These are phyloP conservation scores for Cladorrhinum samala DNA, from an alignment of 495 filamentous ascomycete genomes.

Conservation along the genomic window DNA sequence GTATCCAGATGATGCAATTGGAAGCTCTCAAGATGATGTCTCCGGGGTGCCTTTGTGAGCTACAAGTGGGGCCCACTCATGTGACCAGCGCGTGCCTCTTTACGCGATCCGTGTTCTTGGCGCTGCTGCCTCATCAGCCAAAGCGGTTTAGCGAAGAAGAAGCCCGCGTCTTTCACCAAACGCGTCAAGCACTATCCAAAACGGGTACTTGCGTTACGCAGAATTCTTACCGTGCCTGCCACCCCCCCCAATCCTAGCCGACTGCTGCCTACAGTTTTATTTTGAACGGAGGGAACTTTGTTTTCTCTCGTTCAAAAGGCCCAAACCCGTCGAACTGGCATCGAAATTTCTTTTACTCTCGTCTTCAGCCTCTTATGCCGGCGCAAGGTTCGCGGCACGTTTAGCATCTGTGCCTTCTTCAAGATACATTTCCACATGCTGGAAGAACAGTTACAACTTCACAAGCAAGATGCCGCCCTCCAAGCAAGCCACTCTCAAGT, in stretches of 20 bases:
- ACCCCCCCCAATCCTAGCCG: background rate
- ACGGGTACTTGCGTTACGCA: background rate
- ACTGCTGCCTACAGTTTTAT: background rate
- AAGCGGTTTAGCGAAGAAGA: background rate
- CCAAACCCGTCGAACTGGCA: background rate
- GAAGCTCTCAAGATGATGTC: no score
- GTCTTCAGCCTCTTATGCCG: background rate
- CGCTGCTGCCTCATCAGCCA: slow-evolving; percentile 10
- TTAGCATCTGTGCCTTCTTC: background rate
- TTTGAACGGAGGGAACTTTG: background rate
- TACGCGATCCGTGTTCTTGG: slow-evolving; percentile 15
- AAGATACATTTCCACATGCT: background rate
- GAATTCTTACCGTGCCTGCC: background rate
- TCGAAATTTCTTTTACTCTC: background rate
- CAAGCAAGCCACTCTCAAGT: slow-evolving; percentile 91
- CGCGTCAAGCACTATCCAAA: slow-evolving; percentile 15
- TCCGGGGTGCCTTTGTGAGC: no score
- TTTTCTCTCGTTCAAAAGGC: background rate
- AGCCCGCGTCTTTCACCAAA: slow-evolving; percentile 9
- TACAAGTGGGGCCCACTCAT: background rate
- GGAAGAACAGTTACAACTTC: background rate
- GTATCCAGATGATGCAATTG: no score
- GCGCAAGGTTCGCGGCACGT: background rate
- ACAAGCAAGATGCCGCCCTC: slow-evolving; percentile 42
- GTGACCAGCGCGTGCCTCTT: slow-evolving; percentile 18